Evolutionary conservation across 345 rosid species (phyloP), one percentile per base, ranked within the genome.

Genomic region (Euphorbia tirucalli): DNA sequence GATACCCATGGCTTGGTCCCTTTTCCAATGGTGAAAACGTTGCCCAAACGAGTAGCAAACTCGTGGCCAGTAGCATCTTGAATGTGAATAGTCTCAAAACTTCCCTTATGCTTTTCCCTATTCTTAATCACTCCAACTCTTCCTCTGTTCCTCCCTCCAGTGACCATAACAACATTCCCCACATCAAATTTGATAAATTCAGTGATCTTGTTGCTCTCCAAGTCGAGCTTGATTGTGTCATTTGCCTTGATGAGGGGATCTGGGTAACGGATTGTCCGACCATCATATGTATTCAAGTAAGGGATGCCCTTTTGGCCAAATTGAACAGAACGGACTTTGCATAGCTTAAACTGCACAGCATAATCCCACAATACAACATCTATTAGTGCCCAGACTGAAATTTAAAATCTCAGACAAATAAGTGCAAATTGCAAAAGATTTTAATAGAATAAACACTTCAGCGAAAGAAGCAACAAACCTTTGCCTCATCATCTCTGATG

Each of bases 221-320:
- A 25, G 27, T 61, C 66, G 0, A 61, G 27, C 46, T 61, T 61
- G 66, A 61, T 61, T 25, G 48, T 61, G 27, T 61, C 66, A 37
- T 61, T 61, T 4, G 66, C 66, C 46, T 61, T 61, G 46, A 61
- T 61, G 11, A 61, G 66, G 9, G 66, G 66, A 61, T 61, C 66
- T 7, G 66, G 66, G 19, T 61, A 61, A 4, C 66, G 46, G 3
- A 61, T 61, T 1, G 66, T 61, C 1, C 66, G 66, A 0, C 66
- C 66, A 37, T 61, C 66, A 35, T 61, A 61, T 14, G 66, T 61
- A 14, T 61, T 61, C 35, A 61, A 10, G 48, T 61, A 61, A 7
- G 66, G 66, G 66, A 61, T 61, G 14, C 66, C 66, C 46, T 61
- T 61, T 37, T 61, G 66, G 13, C 66, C 66, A 37, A 61, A 61